These are phyloP conservation scores for Macrolepiota fuliginosa DNA, from an alignment of 768 basidiomycete genomes.

Conservation along the genomic window DNA sequence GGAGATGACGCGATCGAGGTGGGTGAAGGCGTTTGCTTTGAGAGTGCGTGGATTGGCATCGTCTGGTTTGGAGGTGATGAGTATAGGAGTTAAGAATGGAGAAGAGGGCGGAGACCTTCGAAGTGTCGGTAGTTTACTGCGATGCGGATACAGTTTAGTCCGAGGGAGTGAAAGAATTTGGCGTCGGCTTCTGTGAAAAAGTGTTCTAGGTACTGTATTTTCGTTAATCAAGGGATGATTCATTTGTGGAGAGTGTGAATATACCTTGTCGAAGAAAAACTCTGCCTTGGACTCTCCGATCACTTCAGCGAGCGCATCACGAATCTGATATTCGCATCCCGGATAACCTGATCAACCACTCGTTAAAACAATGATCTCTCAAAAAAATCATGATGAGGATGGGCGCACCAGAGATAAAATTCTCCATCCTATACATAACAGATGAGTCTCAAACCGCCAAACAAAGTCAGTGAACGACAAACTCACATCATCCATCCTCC, in stretches of 20 bases:
- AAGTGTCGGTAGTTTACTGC: conserved; percentile 77
- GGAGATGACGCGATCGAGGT: conserved; percentile 79
- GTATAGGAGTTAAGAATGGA: background rate
- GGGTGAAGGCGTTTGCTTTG: conserved; percentile 72
- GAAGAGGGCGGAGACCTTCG: conserved; percentile 39
- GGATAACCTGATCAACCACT: conserved; percentile 52
- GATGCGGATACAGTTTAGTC: conserved; percentile 77
- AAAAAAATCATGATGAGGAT: background rate
- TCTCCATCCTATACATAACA: conserved; percentile 56
- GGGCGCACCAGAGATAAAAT: conserved; percentile 62
- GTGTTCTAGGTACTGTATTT: conserved; percentile 69
- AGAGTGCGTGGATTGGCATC: conserved; percentile 79
- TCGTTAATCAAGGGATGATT: background rate
- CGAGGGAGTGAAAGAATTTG: conserved; percentile 72
- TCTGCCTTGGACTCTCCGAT: conserved; percentile 68
- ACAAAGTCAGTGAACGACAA: conserved; percentile 26
- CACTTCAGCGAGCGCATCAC: conserved; percentile 61
- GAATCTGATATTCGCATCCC: conserved; percentile 79
- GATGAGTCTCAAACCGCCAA: no score
- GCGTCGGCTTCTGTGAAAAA: conserved; percentile 81
- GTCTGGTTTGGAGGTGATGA: conserved; percentile 28
- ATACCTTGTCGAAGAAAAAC: conserved; percentile 83
- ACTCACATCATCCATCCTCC: conserved; percentile 88
- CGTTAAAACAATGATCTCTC: background rate
- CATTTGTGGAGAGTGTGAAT: background rate